Percentiles rank a stretch among this genome's conserved stretches.
phyloP scores from a whole-genome alignment of 164 flowering plant species.

The Macadamia tetraphylla region DNA sequence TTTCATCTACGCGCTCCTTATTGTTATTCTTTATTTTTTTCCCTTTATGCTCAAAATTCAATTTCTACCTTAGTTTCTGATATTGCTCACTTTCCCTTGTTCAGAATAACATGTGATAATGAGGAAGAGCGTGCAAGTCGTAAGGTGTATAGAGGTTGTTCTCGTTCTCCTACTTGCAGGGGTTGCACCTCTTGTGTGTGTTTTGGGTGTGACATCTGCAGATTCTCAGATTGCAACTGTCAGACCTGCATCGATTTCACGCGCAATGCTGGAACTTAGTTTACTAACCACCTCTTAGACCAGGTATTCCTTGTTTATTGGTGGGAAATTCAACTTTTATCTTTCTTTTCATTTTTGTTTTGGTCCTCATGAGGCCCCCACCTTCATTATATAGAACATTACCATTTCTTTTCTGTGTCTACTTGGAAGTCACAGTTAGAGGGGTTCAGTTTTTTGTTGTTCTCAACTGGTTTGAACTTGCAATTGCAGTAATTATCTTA shows the following conservation, averaged over 20 bases:
- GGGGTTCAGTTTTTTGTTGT: conserved; percentile 7
- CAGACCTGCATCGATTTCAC: conserved; percentile 85
- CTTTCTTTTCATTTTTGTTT: background rate
- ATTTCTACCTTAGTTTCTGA: background rate
- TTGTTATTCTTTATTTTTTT: too few species aligned
- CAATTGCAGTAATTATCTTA: conserved; percentile 2
- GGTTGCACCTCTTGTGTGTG: conserved; percentile 90
- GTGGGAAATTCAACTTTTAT: conserved; percentile 10
- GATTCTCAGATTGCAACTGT: conserved; percentile 82
- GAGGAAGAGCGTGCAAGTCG: conserved; percentile 85
- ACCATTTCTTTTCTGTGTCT: conserved; percentile 6
- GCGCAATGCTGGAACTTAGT: conserved; percentile 37
- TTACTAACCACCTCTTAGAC: background rate
- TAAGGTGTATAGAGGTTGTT: conserved; percentile 67
- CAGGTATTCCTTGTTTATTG: conserved; percentile 4
- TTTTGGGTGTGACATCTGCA: conserved; percentile 77
- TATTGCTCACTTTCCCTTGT: background rate
- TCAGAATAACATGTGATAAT: conserved; percentile 60
- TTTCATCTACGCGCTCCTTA: too few species aligned
- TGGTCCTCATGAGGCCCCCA: too few species aligned
- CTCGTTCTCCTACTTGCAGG: conserved; percentile 57
- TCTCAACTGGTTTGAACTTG: conserved; percentile 9
- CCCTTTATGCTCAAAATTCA: background rate
- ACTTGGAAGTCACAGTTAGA: conserved; percentile 1
- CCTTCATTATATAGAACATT: too few species aligned